Conservation (phyloP, 2,329 filamentous ascomycete genomes). For the Taxawa tesnikishii region DNA sequence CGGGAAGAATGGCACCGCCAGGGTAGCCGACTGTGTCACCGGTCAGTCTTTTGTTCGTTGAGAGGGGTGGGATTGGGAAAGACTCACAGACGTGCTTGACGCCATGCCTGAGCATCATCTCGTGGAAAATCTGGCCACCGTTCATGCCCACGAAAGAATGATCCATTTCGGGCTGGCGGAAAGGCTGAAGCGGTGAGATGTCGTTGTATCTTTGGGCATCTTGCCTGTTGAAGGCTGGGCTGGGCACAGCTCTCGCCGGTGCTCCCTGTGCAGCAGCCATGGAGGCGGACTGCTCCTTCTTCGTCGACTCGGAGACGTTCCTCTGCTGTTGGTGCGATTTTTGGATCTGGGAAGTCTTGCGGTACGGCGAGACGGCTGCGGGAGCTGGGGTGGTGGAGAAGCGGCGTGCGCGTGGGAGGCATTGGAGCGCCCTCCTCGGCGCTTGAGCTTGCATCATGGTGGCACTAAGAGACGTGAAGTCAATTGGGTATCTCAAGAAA, state of each 20-base stretch:
- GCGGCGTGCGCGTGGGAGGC: constrained; percentile 25
- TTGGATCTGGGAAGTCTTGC: constrained; percentile 7
- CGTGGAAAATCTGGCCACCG: constrained; percentile 94
- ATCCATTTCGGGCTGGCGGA: constrained; percentile 37
- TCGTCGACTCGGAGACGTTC: constrained; percentile 27
- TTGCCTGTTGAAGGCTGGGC: constrained; percentile 39
- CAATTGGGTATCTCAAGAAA: constrained; percentile 1
- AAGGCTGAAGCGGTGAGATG: constrained; percentile 34
- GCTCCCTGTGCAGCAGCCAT: constrained; percentile 21
- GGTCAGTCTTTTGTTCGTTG: background rate
- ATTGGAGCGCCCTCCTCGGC: constrained; percentile 23
- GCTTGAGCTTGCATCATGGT: constrained; percentile 20
- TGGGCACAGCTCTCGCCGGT: constrained; percentile 26
- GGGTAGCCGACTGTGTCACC: constrained; percentile 58
- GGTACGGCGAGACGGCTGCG: constrained; percentile 32
- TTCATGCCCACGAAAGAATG: constrained; percentile 78
- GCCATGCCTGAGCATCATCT: constrained; percentile 91
- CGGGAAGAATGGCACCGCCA: constrained; percentile 89
- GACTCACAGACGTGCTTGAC: constrained; percentile 90
- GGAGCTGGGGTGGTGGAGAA: constrained; percentile 29
- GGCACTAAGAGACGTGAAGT: background rate
- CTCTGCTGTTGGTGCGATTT: constrained; percentile 9
- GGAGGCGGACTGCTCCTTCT: constrained; percentile 30
- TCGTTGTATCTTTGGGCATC: constrained; percentile 24
- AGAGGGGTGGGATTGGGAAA: too few relatives aligned